Percentiles rank a stretch among this genome's conserved stretches.
Conservation (phyloP, 129 eudicot genomes). For the Escallonia herrerae region DNA sequence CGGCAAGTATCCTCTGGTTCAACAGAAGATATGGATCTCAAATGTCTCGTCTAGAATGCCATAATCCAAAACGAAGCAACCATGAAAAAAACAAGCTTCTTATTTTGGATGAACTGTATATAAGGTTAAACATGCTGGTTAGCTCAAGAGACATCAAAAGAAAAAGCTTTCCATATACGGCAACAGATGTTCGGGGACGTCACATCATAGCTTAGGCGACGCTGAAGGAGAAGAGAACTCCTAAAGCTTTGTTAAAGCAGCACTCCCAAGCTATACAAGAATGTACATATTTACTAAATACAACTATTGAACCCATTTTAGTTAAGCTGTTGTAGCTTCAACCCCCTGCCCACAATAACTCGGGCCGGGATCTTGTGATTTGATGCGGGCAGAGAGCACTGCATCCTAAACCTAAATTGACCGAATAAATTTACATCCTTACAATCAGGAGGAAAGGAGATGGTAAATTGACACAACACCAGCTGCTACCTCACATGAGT, state of each 20-base stretch:
- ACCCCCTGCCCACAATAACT: conserved; percentile 19
- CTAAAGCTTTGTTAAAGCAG: conserved; percentile 2
- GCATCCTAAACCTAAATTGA: conserved; percentile 10
- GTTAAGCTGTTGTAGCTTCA: conserved; percentile 1
- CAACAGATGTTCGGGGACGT: no score
- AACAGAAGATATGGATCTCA: no score
- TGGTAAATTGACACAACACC: neutral
- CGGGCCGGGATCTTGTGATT: conserved; percentile 7
- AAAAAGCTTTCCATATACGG: no score
- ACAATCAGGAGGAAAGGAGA: conserved; percentile 3
- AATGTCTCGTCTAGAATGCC: no score
- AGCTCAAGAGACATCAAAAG: no score
- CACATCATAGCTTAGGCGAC: no score
- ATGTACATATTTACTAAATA: conserved; percentile 9
- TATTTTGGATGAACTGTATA: no score
- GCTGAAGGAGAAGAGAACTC: neutral
- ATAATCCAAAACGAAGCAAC: no score
- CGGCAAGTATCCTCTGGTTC: no score
- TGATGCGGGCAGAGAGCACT: conserved; percentile 5
- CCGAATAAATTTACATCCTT: neutral
- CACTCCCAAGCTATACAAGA: conserved; percentile 19
- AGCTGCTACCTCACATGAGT: conserved; percentile 39
- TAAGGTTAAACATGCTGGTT: no score
- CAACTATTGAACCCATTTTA: neutral
- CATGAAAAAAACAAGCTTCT: no score